Percentiles rank a stretch among this genome's conserved stretches.
phyloP scores from a whole-genome alignment of 2,329 filamentous ascomycete genomes.

The Fusarium sp. region DNA sequence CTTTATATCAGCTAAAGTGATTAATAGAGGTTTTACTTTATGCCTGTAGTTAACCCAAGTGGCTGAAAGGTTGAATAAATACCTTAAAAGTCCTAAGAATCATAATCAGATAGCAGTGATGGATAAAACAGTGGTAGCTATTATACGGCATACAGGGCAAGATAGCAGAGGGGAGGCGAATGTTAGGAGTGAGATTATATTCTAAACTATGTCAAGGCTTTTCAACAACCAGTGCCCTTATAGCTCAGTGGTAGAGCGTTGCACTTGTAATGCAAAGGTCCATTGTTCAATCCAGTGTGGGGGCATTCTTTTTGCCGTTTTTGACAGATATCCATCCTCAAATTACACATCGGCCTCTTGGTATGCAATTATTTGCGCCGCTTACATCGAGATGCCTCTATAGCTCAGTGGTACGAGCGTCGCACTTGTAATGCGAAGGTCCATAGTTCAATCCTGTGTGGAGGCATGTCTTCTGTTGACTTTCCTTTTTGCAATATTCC shows the following conservation, averaged over 20 bases:
- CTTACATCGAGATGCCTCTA: slow-evolving; percentile 18
- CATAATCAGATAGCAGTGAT: too few species aligned
- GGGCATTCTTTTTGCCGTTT: slow-evolving; percentile 33
- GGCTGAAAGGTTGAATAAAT: too few species aligned
- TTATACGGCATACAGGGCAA: too few species aligned
- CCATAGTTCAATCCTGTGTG: slow-evolving; percentile 46
- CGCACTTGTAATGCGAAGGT: slow-evolving; percentile 47
- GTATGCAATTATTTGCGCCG: too few species aligned
- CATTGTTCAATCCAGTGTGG: slow-evolving; percentile 46
- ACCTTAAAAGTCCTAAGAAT: too few species aligned
- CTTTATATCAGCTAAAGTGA: too few species aligned
- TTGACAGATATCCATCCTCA: background rate
- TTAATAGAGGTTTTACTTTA: too few species aligned
- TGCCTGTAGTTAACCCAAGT: too few species aligned
- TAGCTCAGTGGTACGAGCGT: slow-evolving; percentile 46
- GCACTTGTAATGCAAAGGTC: slow-evolving; percentile 48
- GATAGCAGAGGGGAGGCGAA: too few species aligned
- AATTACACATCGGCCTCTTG: background rate
- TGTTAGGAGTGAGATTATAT: background rate
- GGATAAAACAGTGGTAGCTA: too few species aligned
- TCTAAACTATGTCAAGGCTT: background rate
- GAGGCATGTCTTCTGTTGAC: slow-evolving; percentile 31
- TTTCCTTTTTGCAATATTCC: background rate
- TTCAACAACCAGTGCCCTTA: slow-evolving; percentile 19
- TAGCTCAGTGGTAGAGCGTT: slow-evolving; percentile 47